These are phyloP conservation scores for Clitopilus hobsonii DNA, from an alignment of 768 basidiomycete species.

Conservation along the genomic window DNA sequence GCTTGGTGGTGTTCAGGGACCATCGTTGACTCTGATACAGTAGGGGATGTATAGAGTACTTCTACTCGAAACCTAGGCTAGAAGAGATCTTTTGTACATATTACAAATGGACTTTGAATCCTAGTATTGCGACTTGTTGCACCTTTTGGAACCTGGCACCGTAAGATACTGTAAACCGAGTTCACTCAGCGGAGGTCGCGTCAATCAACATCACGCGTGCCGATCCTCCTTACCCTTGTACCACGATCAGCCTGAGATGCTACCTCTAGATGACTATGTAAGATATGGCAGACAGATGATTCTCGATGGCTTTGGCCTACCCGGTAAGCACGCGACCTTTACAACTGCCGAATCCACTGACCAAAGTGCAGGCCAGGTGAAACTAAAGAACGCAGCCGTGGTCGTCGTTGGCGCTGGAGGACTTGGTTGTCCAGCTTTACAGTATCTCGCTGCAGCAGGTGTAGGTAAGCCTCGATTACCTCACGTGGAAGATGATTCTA, in stretches of 20 bases:
- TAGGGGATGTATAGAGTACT: too few relatives aligned
- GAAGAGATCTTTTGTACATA: too few relatives aligned
- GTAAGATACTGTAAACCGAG: too few relatives aligned
- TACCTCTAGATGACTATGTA: conserved; percentile 65
- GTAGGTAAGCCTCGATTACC: conserved; percentile 54
- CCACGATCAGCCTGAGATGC: conserved; percentile 15
- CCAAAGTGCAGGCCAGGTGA: conserved; percentile 66
- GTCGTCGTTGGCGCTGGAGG: conserved; percentile 94
- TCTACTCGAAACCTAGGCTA: too few relatives aligned
- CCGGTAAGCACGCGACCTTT: conserved; percentile 43
- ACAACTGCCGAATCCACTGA: conserved; percentile 4
- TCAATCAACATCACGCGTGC: too few relatives aligned
- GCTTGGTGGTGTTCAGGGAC: too few relatives aligned
- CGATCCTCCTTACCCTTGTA: background rate
- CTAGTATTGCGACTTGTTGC: too few relatives aligned
- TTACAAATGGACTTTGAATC: too few relatives aligned
- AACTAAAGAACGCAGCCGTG: conserved; percentile 69
- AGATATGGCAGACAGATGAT: conserved; percentile 98
- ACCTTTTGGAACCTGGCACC: too few relatives aligned
- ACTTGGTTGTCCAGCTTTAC: conserved; percentile 91
- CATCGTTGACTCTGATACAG: too few relatives aligned
- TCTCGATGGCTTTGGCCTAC: conserved; percentile 79
- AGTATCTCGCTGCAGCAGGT: conserved; percentile 90
- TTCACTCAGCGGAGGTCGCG: too few relatives aligned
- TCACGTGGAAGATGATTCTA: background rate